phyloP scores from a whole-genome alignment of 257 asterid genomes.

The Marsdenia floribunda region DNA sequence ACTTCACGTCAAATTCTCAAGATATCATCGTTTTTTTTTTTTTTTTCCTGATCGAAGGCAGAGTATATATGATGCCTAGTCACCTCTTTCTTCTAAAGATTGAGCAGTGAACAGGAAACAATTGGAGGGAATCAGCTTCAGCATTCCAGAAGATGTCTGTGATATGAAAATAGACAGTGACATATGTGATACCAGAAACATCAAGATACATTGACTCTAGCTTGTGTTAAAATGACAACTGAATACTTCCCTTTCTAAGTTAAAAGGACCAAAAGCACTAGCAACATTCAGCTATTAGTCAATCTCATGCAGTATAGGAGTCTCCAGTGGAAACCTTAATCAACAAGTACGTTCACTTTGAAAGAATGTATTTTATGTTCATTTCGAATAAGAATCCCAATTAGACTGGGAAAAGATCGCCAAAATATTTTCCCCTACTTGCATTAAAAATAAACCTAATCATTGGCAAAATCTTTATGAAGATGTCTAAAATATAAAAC shows the following conservation, averaged over 20 bases:
- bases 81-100: too few species aligned
- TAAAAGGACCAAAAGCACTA: not conserved
- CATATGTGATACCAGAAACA: not conserved
- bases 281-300: not conserved
- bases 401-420: not conserved
- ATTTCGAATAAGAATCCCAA: not conserved
- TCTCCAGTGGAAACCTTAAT: not conserved
- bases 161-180: not conserved
- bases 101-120: too few species aligned
- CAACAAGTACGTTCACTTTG: not conserved
- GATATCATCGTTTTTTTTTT: too few species aligned
- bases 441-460: not conserved
- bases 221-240: not conserved
- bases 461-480: not conserved
- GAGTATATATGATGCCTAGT: too few species aligned
- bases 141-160: not conserved
- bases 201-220: not conserved
- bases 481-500: not conserved
- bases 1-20: too few species aligned
- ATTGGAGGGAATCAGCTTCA: too few species aligned
- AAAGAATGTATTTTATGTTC: not conserved
- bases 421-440: not conserved
- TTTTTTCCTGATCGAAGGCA: too few species aligned
- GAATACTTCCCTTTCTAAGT: not conserved
- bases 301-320: not conserved